Evolutionary conservation across 495 filamentous ascomycete species (phyloP).

Genomic region (Podospora sp.): DNA sequence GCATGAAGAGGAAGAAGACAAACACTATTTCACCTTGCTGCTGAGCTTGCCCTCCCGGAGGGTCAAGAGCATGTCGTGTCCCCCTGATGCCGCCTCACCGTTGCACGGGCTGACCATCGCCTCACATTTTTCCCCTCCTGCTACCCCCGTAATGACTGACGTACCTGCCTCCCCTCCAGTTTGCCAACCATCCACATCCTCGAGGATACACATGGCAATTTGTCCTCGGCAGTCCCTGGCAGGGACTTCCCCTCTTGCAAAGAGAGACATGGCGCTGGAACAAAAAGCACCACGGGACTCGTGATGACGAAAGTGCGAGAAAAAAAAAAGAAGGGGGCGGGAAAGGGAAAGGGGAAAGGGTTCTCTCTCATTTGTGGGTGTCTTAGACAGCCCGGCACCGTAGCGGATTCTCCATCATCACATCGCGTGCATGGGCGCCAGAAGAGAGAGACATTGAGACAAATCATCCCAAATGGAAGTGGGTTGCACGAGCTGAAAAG

Average conservation of each 20-base stretch:
- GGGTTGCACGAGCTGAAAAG: constrained; percentile 1
- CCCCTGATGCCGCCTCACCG: constrained; percentile 13
- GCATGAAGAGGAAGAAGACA: background rate
- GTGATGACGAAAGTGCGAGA: background rate
- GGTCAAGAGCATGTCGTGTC: background rate
- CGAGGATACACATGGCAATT: background rate
- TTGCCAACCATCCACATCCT: constrained; percentile 2
- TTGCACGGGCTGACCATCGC: constrained; percentile 18
- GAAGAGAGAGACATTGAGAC: too few species aligned
- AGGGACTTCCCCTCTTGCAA: background rate
- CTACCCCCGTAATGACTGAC: too few species aligned
- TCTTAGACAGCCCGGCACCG: background rate
- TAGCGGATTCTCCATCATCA: background rate
- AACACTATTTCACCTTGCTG: background rate
- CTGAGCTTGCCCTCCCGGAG: background rate
- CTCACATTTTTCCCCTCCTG: constrained; percentile 5
- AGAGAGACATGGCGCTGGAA: background rate
- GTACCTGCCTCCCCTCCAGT: background rate
- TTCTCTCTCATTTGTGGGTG: background rate
- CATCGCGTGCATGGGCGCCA: too few species aligned
- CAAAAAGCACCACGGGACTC: background rate
- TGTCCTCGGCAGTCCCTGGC: background rate
- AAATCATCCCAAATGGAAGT: too few species aligned
- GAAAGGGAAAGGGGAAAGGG: background rate
- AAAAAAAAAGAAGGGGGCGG: background rate